A percentile compares a stretch with the other conserved stretches of the same genome.
These are phyloP conservation scores for Magnusiomyces ingens DNA, from an alignment of 1,139 yeast species.

Conservation along the genomic window DNA sequence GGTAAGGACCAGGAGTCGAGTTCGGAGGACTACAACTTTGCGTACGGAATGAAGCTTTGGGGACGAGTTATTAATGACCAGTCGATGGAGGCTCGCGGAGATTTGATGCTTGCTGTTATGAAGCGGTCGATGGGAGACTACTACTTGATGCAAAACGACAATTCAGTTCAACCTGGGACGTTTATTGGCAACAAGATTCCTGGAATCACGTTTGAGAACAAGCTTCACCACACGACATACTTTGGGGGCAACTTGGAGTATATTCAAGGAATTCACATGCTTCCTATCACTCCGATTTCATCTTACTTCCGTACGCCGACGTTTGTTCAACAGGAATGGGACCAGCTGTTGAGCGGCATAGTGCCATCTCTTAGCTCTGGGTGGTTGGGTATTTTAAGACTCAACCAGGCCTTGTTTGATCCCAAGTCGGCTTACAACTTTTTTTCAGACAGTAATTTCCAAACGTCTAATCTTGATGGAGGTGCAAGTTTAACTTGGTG, in stretches of 20 bases:
- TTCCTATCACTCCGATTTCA: constrained; percentile 83
- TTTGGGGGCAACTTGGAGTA: constrained; percentile 72
- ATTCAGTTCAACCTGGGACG: constrained; percentile 51
- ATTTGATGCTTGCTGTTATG: constrained; percentile 63
- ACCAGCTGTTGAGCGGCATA: constrained; percentile 43
- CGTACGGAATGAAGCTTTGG: constrained; percentile 80
- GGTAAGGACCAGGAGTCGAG: constrained; percentile 78
- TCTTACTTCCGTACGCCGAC: constrained; percentile 62
- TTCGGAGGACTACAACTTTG: constrained; percentile 74
- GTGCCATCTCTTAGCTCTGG: constrained; percentile 59
- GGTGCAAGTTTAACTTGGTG: constrained; percentile 94
- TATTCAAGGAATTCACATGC: constrained; percentile 93
- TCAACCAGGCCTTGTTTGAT: constrained; percentile 66
- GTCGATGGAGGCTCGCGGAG: constrained; percentile 73
- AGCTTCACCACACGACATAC: constrained; percentile 85
- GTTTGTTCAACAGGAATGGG: constrained; percentile 82
- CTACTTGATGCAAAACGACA: constrained; percentile 51
- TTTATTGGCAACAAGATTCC: constrained; percentile 60
- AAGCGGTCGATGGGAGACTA: constrained; percentile 56
- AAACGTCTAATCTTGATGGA: constrained; percentile 52
- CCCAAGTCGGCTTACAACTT: constrained; percentile 60
- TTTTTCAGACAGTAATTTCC: constrained; percentile 50
- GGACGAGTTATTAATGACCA: constrained; percentile 63
- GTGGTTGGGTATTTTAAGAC: constrained; percentile 79
- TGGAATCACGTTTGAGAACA: constrained; percentile 77